A percentile compares a stretch with the other conserved stretches of the same genome.
Conservation (phyloP, 2,329 filamentous ascomycete species). For the Metarhizium sp. region DNA sequence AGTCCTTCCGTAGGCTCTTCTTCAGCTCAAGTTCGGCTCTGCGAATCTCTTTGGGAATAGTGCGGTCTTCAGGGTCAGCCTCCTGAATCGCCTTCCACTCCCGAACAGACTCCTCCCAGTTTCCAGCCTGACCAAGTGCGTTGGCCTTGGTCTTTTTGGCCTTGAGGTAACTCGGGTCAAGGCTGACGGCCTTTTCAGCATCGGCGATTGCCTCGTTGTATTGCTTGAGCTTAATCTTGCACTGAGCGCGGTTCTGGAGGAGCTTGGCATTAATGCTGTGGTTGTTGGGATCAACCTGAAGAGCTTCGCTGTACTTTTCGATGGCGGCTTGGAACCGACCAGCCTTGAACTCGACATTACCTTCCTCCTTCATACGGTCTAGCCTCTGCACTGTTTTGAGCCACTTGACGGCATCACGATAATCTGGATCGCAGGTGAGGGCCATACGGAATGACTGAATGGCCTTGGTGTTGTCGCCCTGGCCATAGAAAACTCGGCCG, state of each 20-base stretch:
- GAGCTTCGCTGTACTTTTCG: constrained; percentile 72
- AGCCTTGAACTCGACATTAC: constrained; percentile 82
- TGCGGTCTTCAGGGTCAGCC: constrained; percentile 70
- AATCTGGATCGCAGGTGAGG: constrained; percentile 83
- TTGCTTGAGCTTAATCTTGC: constrained; percentile 73
- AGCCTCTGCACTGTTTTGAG: constrained; percentile 85
- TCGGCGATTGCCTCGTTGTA: constrained; percentile 75
- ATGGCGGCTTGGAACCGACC: constrained; percentile 72
- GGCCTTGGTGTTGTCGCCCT: constrained; percentile 93
- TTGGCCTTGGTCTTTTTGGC: constrained; percentile 91
- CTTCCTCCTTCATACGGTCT: constrained; percentile 87
- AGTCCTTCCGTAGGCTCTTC: constrained; percentile 95
- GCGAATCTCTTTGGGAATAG: constrained; percentile 74
- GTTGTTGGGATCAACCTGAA: constrained; percentile 80
- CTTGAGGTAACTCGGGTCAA: constrained; percentile 82
- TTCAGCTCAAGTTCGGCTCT: constrained; percentile 92
- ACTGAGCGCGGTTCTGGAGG: constrained; percentile 84
- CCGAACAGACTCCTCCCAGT: constrained; percentile 84
- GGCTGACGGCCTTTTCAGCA: constrained; percentile 71
- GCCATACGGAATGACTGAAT: constrained; percentile 88
- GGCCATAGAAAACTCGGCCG: constrained; percentile 77
- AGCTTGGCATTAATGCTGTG: constrained; percentile 92
- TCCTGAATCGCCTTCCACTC: constrained; percentile 86
- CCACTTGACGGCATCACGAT: constrained; percentile 79
- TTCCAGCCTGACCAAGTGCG: constrained; percentile 72